Evolutionary conservation across 2,329 filamentous ascomycete genomes (phyloP), one percentile per base, ranked within the genome.

Genomic region (Talaromyces sp.): DNA sequence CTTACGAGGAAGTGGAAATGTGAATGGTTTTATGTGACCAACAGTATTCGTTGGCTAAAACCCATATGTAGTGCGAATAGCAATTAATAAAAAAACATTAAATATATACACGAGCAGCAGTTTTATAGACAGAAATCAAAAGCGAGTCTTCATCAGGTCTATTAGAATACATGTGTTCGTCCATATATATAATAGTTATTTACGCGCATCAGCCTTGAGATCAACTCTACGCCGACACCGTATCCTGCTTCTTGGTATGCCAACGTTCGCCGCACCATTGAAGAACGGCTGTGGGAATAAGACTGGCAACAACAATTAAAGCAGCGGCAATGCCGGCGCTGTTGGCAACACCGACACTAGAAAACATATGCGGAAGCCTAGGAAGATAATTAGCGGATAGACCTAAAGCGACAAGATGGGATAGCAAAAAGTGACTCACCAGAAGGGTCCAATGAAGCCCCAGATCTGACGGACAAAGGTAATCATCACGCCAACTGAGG

Each of bases 391-490:
- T 55, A 55, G 54, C 19, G 4, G 3, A 29, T 52, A n/a, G 26
- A 52, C 7, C 49, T 27, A 52, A 14, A 7, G 49, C 4, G 11
- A 26, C 24, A 6, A n/a, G 24, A 10, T 3, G 53, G 13, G 32
- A 55, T 19, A 19, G 26, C 14, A 35, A 24, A 19, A 26, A 14
- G 29, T 17, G 24, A 29, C 55, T 29, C 27, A 75, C 73, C 73
- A 76, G 65, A 75, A 75, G 10, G 73, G 73, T 8, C 73, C 73
- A 41, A 75, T 67, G 11, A 73, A 73, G 24, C 71, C 71, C 71
- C 71, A 73, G 1, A 67, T 70, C 27, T 57, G 59, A 21, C 59
- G 55, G 17, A 61, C 59, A 54, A 61, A 58, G 26, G 54, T 61
- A 11, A 57, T 57, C 9, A 61, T 52, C 29, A 61, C 59, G 9